Evolutionary conservation across 2,329 filamentous ascomycete species (phyloP).

Genomic region (Ceratocystis smalleyi): DNA sequence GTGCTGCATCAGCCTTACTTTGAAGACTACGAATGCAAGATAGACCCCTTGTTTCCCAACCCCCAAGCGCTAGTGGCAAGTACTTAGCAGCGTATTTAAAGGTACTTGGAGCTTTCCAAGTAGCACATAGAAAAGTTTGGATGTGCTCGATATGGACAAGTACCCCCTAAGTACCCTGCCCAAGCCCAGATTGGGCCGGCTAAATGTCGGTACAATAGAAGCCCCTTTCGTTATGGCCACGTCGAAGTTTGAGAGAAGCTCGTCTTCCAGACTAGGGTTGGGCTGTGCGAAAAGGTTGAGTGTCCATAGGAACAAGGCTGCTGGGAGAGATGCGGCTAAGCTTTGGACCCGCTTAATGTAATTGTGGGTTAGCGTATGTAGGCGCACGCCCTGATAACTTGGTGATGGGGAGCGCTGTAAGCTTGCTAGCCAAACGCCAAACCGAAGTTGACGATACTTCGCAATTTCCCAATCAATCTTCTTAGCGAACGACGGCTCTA

Average conservation of each 20-base stretch:
- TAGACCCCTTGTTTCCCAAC: slow-evolving; percentile 14
- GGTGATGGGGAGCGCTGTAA: not conserved
- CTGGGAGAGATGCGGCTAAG: not conserved
- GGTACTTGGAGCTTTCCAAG: not conserved
- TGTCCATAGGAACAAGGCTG: slow-evolving; percentile 4
- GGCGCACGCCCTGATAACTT: not conserved
- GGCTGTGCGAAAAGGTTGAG: not conserved
- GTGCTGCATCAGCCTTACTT: not conserved
- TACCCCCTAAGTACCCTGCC: slow-evolving; percentile 1
- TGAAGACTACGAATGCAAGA: not conserved
- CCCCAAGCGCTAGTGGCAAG: slow-evolving; percentile 9
- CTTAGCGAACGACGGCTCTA: not conserved
- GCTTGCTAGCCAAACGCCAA: not conserved
- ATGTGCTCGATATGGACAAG: not conserved
- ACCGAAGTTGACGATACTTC: slow-evolving; percentile 1
- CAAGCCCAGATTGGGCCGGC: not conserved
- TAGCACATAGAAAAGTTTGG: not conserved
- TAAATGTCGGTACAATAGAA: not conserved
- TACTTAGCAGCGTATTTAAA: not conserved
- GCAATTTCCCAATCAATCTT: not conserved
- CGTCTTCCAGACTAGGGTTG: not conserved
- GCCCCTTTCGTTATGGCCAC: slow-evolving; percentile 15
- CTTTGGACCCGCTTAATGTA: not conserved
- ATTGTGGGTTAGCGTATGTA: not conserved
- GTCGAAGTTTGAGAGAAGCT: slow-evolving; percentile 10